Base-by-base conservation (phyloP, 768 basidiomycete genomes). In the Sporobolomyces roseus region DNA sequence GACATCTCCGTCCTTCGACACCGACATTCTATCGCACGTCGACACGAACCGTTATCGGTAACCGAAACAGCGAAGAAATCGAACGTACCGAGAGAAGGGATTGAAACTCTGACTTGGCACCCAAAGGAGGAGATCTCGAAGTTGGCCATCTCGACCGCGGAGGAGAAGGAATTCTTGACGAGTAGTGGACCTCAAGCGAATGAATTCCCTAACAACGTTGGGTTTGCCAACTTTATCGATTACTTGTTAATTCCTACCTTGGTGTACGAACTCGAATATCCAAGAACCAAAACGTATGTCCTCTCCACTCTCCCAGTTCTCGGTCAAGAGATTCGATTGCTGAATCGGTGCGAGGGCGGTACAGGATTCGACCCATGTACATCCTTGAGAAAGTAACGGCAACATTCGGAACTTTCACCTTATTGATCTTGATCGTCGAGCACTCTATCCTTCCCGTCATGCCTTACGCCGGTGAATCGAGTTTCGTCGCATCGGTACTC, bases 191-290 rank as follows among this genome's bases (percentile, higher is more conserved):
- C 86, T 12, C 78, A 82, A 54, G 80, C 81, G 59, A 83, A 93
- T 45, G 83, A 82, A 23, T 99, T 90, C 85, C 93, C 93, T 1
- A 82, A 86, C 53, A 97, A 93, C 77, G 83, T 98, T 68, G 87
- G 87, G 0, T 83, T 85, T 76, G 84, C 82, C 75, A 88, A 91
- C 78, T 98, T 93, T 77, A 84, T 84, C 33, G 84, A 88, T 45
- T 99, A 93, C 79, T 85, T 90, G 80, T 80, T 93, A 45, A 86
- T 90, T 52, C 96, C 96, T 19, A 91, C 91, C 0, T 83, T 99
- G 49, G 93, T 97, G 10, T 99, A 99, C 76, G 93, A 98, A 78
- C 82, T 98, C 38, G 93, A 97, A 79, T 99, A 93, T 78, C 94
- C 94, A 14, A 81, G 94, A 58, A 97, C 94, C 14, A 86, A 89